These are phyloP conservation scores for Simmondsia chinensis DNA, from an alignment of 148 eudicot species.

Conservation along the genomic window DNA sequence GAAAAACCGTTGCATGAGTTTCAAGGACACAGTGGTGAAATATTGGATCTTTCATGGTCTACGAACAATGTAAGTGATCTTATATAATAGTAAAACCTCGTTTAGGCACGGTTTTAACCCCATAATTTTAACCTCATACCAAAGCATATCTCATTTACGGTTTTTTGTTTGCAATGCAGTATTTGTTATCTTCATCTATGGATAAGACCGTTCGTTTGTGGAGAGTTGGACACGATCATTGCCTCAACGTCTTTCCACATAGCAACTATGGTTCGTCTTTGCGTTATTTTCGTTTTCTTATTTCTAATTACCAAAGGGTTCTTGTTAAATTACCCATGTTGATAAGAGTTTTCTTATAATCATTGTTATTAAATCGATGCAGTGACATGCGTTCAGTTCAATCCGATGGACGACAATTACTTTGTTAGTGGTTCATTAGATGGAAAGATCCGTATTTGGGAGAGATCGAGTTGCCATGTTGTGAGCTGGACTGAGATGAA, in stretches of 20 bases:
- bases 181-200: constrained; percentile 64
- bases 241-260: constrained; percentile 69
- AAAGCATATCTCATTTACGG: constrained; percentile 2
- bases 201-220: constrained; percentile 91
- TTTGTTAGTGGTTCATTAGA: constrained; percentile 97
- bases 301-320: too few species aligned
- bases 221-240: constrained; percentile 60
- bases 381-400: constrained; percentile 92
- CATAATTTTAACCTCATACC: too few species aligned
- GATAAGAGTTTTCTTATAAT: too few species aligned
- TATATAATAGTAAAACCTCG: too few species aligned
- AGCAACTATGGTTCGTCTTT: constrained; percentile 57
- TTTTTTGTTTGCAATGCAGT: constrained; percentile 34
- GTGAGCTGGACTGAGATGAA: constrained; percentile 74
- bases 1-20: constrained; percentile 83
- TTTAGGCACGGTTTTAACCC: too few species aligned
- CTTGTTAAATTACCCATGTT: too few species aligned
- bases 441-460: constrained; percentile 97
- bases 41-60: constrained; percentile 92
- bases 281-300: background rate
- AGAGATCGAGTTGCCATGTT: constrained; percentile 49
- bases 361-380: too few species aligned
- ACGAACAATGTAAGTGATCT: constrained; percentile 22
- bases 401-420: constrained; percentile 63
- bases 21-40: constrained; percentile 58